These are phyloP conservation scores for Acanthamoeba culbertsoni DNA, from an alignment of 208 protist genomes.

Conservation along the genomic window DNA sequence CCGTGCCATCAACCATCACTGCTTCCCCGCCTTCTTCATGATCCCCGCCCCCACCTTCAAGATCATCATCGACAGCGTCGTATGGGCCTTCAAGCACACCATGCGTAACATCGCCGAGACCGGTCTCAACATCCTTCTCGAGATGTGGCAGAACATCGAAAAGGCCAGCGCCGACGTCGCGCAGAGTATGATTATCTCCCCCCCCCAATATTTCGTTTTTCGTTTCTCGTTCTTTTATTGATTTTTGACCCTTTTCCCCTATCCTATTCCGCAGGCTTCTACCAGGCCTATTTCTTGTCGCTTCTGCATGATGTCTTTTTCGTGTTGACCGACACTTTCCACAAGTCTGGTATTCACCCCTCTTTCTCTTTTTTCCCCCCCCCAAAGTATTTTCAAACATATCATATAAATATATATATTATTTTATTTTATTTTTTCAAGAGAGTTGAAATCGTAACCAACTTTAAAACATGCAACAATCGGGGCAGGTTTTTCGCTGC, in stretches of 20 bases:
- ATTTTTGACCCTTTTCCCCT: not conserved
- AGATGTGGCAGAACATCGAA: slow-evolving; percentile 35
- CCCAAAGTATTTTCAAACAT: not conserved
- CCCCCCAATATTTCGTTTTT: too few species aligned
- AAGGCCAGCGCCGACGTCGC: not conserved
- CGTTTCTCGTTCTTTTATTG: not conserved
- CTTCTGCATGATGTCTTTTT: slow-evolving; percentile 85
- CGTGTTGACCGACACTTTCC: slow-evolving; percentile 88
- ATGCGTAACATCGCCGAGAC: slow-evolving; percentile 94
- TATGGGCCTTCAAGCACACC: slow-evolving; percentile 98
- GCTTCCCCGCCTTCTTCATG: slow-evolving; percentile 78
- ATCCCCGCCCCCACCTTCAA: slow-evolving; percentile 84
- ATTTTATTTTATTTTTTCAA: too few species aligned
- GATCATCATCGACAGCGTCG: slow-evolving; percentile 93
- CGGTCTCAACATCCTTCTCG: slow-evolving; percentile 76
- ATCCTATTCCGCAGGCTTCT: slow-evolving; percentile 79
- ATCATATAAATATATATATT: too few species aligned
- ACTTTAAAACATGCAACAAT: too few species aligned
- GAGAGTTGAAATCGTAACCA: too few species aligned
- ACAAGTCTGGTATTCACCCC: slow-evolving; percentile 77
- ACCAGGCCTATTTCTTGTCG: slow-evolving; percentile 81
- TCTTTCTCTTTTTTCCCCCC: not conserved
- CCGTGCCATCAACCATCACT: slow-evolving; percentile 90
- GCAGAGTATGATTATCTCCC: not conserved
- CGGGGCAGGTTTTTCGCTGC: slow-evolving; percentile 80